Base-by-base conservation (phyloP, 2,329 filamentous ascomycete genomes). In the Drechslerella coelobrocha region DNA sequence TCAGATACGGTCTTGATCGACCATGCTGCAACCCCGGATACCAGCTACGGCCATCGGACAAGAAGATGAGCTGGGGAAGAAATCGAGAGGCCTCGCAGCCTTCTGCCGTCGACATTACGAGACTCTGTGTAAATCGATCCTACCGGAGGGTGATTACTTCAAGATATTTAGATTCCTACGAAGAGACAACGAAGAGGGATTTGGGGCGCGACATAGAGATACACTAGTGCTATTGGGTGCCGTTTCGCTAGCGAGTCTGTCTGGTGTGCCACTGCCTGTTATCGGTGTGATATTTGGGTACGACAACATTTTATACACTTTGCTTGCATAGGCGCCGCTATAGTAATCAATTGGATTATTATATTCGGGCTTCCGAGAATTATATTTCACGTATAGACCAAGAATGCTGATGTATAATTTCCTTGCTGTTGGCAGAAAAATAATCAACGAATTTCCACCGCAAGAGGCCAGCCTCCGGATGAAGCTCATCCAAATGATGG, bases 391-490 rank as follows among this genome's bases (percentile, higher is more conserved):
- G 0, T 29, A 23, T 24, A 8, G 10, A 26, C 21, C 2, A 17
- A n/a, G n/a, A n/a, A n/a, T n/a, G 17, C 27, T 61, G 10, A 61
- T 39, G 50, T 34, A 45, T 34, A 52, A n/a, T 14, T 4, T 6
- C 45, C 43, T 51, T 31, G 45, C 29, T 61, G n/a, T n/a, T n/a
- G n/a, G n/a, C n/a, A 73, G 71, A 37, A 78, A 81, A 57, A 81
- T 83, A 60, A 83, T 83, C 76, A 81, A 82, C 71, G 77, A 78
- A 23, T 84, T 84, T 60, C 83, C 82, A 34, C 83, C 82, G 0
- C 73, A 77, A 29, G 79, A 81, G 73, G 76, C 81, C 57, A 80
- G 81, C 53, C 76, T 83, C 1, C 76, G 75, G 14, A 74, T 74
- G 2, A 75, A 80, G n/a, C 75, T 84, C 2, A 76, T 74, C 6